A percentile compares a stretch with the other conserved stretches of the same genome.
phyloP scores from a whole-genome alignment of 805 yeast genomes.

The Jamesozyma piceae region DNA sequence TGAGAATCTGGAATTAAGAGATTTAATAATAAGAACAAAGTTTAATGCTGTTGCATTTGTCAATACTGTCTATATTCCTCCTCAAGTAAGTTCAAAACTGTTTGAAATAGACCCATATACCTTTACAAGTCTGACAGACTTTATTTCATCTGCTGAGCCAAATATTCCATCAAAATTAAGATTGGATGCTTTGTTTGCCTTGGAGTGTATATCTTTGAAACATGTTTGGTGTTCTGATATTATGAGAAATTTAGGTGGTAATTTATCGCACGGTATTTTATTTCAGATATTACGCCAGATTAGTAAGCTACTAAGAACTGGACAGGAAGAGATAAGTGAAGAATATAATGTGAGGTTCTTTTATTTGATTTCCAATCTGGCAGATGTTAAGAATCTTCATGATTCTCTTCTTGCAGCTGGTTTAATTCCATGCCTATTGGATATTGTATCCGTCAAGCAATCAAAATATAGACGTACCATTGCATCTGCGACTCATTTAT shows the following conservation, averaged over 20 bases:
- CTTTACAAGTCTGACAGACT: constrained; percentile 57
- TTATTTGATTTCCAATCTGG: constrained; percentile 51
- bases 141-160: constrained; percentile 57
- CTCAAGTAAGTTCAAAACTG: constrained; percentile 52
- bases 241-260: constrained; percentile 70
- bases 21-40: constrained; percentile 51
- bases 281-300: constrained; percentile 63
- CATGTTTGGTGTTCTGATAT: constrained; percentile 69
- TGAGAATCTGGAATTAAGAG: constrained; percentile 48
- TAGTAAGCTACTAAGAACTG: constrained; percentile 41
- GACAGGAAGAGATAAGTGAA: constrained; percentile 34
- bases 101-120: constrained; percentile 67
- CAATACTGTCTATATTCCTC: constrained; percentile 46
- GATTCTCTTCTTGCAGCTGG: constrained; percentile 67
- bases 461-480: constrained; percentile 46
- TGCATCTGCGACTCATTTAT: constrained; percentile 53
- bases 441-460: constrained; percentile 46
- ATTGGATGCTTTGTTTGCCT: constrained; percentile 52
- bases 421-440: constrained; percentile 52
- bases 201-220: constrained; percentile 60
- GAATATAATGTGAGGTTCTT: constrained; percentile 43
- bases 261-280: constrained; percentile 74
- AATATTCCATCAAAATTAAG: constrained; percentile 45
- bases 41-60: constrained; percentile 59
- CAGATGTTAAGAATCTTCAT: constrained; percentile 46